Evolutionary conservation across 176 grass and related monocot species (phyloP), one percentile per base, ranked within the genome.

Genomic region (Juncus effusus): DNA sequence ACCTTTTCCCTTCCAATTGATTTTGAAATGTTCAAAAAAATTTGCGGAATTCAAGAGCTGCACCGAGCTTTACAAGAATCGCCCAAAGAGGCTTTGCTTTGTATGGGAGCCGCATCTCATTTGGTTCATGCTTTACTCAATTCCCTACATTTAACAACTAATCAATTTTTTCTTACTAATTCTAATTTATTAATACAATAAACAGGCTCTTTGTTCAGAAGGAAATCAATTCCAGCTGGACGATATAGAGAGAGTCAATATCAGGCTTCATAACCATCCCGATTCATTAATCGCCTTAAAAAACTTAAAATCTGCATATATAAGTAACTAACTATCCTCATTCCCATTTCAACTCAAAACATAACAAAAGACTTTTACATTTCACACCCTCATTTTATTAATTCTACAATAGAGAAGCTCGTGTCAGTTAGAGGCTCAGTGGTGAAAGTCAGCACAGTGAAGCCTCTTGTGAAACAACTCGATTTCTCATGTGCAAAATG

Each of bases 381-480:
- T n/a, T n/a, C n/a, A n/a, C n/a, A n/a, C n/a, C n/a, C n/a, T n/a
- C 6, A 38, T 56, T 7, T 45, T 54, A 7, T 53, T 13, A 41
- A 49, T n/a, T 65, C 76, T 72, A 54, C 39, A 36, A 12, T 67
- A 74, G 88, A 85, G 66, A 96, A 91, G 74, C 80, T 96, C 54
- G 75, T 91, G 63, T 79, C 88, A 53, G 77, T 96, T 56, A 51
- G 39, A 61, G 93, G 93, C 54, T 88, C 82, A 42, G 93, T 91
- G 69, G 72, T 91, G 56, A 96, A 96, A 89, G 88, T 91, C 56
- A 96, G 93, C 66, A 91, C 80, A 12, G 88, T 86, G 5, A 96
- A 88, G 40, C 88, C 93, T 76, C 61, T 96, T 68, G 93, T 91
- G 12, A 40, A 81, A 59, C 42, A 81, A 63, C 36, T 91, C 74